These are phyloP conservation scores for Kuraishia ogatae DNA, from an alignment of 805 yeast species.

Conservation along the genomic window DNA sequence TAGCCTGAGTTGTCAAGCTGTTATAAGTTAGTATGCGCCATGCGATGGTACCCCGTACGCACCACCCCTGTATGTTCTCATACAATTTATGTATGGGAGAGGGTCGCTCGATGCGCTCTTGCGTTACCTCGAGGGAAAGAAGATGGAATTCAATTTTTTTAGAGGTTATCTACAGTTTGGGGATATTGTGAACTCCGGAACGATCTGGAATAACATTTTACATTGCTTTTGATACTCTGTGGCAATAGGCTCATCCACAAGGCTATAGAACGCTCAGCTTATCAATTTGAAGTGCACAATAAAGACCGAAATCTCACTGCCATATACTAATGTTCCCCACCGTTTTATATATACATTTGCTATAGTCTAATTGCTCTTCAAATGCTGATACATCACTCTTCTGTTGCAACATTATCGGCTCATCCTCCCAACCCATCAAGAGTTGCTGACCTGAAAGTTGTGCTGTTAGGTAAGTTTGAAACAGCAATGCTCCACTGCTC, in stretches of 20 bases:
- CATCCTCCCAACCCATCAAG: conserved; percentile 11
- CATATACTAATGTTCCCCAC: too few relatives aligned
- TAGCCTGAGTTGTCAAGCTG: too few relatives aligned
- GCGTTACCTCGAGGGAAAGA: not conserved
- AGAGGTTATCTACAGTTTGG: not conserved
- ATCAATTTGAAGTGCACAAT: too few relatives aligned
- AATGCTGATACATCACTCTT: conserved; percentile 5
- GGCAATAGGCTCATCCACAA: too few relatives aligned
- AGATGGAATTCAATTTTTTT: not conserved
- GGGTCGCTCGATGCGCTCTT: not conserved
- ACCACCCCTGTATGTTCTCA: not conserved
- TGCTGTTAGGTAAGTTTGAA: conserved; percentile 18
- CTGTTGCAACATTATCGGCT: conserved; percentile 2
- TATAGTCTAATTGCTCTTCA: not conserved
- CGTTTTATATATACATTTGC: too few relatives aligned
- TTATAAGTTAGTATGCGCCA: too few relatives aligned
- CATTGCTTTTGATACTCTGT: too few relatives aligned
- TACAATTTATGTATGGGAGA: not conserved
- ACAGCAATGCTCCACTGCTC: too few relatives aligned
- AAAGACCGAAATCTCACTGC: too few relatives aligned
- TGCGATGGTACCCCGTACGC: not conserved
- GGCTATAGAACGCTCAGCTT: too few relatives aligned
- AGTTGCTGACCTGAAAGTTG: conserved; percentile 24
- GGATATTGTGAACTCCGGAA: too few relatives aligned
- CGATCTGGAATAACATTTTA: too few relatives aligned